Evolutionary conservation across 1,139 yeast species (phyloP), one percentile per base, ranked within the genome.

Genomic region (Geotrichum citri-aurantii): DNA sequence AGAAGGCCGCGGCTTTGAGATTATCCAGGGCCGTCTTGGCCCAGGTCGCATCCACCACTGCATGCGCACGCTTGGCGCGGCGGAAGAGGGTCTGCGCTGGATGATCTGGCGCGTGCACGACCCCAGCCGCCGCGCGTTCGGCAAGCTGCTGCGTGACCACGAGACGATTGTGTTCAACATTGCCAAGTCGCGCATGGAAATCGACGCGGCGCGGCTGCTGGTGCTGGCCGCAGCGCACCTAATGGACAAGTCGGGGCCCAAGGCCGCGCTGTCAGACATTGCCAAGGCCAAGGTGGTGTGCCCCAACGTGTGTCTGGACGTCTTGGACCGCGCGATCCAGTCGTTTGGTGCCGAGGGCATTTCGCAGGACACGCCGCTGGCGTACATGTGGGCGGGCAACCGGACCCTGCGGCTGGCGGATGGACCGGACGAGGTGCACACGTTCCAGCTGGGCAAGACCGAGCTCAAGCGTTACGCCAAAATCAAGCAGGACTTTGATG

Each of bases 11-110:
- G 91, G 90, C 0, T 85, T 85, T 68, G 86, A 82, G 64, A 78
- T 85, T 65, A 82, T 85, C 65, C 90, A 85, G 71, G 83, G 87
- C 40, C 78, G 90, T 61, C 75, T 85, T 58, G 89, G 89, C 1
- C 88, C 90, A 0, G 90, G 90, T 26, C 77, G 89, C 68, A 82
- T 85, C 65, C 90, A 85, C 72, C 90, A 85, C 70, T 85, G 89
- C 72, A 84, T 85, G 89, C 76, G 89, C 68, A 73, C 83, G 46
- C 76, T 85, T 65, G 90, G 90, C 3, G 81, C 78, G 52, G 90
- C 86, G 21, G 88, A 84, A 65, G 82, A 78, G 67, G 85, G 86
- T 2, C 75, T 85, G 62, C 68, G 76, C 63, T 76, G 77, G 64
- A 79, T 83, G 63, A 77, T 81, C 50, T 76, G 77, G 63, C 77